Evolutionary conservation across 108 stramenopile species (phyloP).

Genomic region (Nitzschia inconspicua): DNA sequence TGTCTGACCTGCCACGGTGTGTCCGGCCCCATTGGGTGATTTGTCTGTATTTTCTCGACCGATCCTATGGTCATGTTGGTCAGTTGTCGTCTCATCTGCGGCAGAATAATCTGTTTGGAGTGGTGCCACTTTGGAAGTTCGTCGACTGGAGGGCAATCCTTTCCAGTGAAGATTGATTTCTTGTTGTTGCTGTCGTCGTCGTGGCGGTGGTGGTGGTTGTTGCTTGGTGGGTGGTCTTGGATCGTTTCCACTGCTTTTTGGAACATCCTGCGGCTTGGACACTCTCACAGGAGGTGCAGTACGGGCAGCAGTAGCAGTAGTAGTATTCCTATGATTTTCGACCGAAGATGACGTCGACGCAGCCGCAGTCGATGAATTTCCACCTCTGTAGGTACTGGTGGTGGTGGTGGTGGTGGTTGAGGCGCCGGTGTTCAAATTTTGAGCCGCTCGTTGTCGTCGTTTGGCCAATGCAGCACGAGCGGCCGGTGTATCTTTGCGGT

Average conservation of each 20-base stretch:
- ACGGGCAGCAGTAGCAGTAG: no score
- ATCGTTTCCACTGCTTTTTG: neutral
- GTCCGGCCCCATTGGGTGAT: neutral
- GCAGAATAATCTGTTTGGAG: neutral
- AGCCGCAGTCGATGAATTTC: neutral
- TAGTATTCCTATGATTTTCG: no score
- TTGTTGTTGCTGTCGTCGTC: neutral
- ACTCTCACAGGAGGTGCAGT: neutral
- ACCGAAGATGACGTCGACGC: neutral
- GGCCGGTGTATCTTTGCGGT: conserved; percentile 17
- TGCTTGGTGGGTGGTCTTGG: no score
- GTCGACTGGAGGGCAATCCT: neutral
- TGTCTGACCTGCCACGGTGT: neutral
- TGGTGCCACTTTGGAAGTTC: neutral
- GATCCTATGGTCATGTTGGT: no score
- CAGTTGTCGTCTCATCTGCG: no score
- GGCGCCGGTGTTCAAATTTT: no score
- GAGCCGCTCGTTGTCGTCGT: conserved; percentile 25
- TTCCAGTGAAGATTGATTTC: no score
- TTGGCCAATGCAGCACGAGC: conserved; percentile 28
- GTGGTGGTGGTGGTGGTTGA: neutral
- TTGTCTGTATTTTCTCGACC: no score
- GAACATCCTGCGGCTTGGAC: neutral
- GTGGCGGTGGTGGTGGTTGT: neutral
- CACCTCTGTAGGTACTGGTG: neutral